Evolutionary conservation across 495 filamentous ascomycete species (phyloP), one percentile per base, ranked within the genome.

Genomic region (Penicillium canescens): DNA sequence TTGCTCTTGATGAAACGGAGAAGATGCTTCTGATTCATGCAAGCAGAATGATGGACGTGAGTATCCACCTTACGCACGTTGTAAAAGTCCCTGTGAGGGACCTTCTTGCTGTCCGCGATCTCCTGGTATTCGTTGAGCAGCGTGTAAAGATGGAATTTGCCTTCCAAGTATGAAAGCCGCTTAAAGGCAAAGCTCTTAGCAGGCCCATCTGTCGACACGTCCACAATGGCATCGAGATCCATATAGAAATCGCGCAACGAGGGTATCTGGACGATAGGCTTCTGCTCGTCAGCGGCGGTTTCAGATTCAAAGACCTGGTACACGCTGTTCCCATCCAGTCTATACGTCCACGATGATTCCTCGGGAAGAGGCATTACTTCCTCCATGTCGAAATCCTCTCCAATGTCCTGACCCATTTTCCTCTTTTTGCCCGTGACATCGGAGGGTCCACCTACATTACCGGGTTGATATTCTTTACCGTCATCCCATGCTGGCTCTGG

Each of bases 21-120:
- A 38, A 98, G 76, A 78, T 98, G 94, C 65, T 98, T 98, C 75
- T 98, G 94, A 69, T 98, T 98, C 94, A 98, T 98, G 68, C 95
- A 98, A 36, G 94, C 95, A 5, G 94, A 98, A 69, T 98, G 94
- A 69, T 98, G 94, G 54, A 98, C 94, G 78, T 98, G 94, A 12
- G 94, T 98, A 70, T 98, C 94, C 20, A 98, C 95, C 70, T 98
- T 98, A 55, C 94, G 82, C 44, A 98, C 94, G 64, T 98, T 98
- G 74, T 98, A 98, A 63, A 98, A 98, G 70, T 98, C 94, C 73
- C 94, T 82, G 68, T 98, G 94, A 23, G 94, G 94, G 9, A 98
- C 95, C 63, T 84, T 90, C 72, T 98, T 98, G 72, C 89, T 96
- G 78, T 98, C 95, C 46, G 94, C 92, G 56, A 94, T 92, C 70